phyloP scores from a whole-genome alignment of 768 basidiomycete genomes.

The Candolleomyces aberdarensis region DNA sequence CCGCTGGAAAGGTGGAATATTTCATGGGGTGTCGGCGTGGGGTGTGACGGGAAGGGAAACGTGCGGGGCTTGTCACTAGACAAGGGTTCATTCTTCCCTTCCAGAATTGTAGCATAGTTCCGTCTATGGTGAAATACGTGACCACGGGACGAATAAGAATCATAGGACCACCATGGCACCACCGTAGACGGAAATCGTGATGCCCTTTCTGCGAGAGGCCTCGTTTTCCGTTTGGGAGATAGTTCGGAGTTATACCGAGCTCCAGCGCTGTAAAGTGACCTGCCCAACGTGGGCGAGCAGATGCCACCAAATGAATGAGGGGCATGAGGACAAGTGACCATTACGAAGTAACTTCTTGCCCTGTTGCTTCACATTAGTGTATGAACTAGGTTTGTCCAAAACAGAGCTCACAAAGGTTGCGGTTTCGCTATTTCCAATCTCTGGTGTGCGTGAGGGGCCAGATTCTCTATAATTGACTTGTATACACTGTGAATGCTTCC shows the following conservation, averaged over 20 bases:
- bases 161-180: background rate
- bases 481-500: background rate
- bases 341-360: background rate
- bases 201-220: background rate
- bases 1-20: slow-evolving; percentile 63
- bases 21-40: slow-evolving; percentile 62
- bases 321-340: background rate
- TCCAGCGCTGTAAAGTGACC: background rate
- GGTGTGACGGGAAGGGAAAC: slow-evolving; percentile 49
- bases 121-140: background rate
- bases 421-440: too few species aligned
- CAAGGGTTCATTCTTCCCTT: background rate
- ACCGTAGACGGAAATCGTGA: background rate
- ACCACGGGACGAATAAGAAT: background rate
- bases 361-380: background rate
- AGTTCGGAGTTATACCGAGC: background rate
- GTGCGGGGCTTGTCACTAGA: slow-evolving; percentile 8
- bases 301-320: background rate
- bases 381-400: background rate
- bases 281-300: background rate
- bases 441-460: too few species aligned
- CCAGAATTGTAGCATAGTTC: background rate
- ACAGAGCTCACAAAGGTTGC: too few species aligned
- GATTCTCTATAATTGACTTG: background rate
- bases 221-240: background rate